These are phyloP conservation scores for Madurella mycetomatis DNA, from an alignment of 2,329 filamentous ascomycete species.

Conservation along the genomic window DNA sequence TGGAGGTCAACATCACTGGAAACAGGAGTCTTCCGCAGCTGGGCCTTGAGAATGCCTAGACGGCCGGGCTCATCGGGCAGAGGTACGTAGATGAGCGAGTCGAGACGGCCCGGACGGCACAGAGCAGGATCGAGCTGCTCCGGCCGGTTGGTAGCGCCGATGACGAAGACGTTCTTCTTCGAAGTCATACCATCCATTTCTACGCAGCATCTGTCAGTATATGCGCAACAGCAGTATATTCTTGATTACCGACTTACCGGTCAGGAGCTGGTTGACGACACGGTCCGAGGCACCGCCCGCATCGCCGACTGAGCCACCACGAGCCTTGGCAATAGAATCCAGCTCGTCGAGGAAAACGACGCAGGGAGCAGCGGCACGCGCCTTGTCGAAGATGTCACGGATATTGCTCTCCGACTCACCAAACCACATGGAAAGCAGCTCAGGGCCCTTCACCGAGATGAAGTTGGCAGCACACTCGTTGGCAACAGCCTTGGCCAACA, in stretches of 20 bases:
- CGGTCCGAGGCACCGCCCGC: slow-evolving; percentile 97
- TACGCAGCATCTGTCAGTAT: slow-evolving; percentile 19
- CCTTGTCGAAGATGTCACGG: slow-evolving; percentile 99
- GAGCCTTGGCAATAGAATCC: slow-evolving; percentile 98
- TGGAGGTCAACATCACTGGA: slow-evolving; percentile 79
- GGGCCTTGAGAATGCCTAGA: slow-evolving; percentile 84
- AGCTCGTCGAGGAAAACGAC: slow-evolving; percentile 98
- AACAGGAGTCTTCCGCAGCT: slow-evolving; percentile 97
- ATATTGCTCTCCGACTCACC: slow-evolving; percentile 99
- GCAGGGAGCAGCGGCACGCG: slow-evolving; percentile 93
- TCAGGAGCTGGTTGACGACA: slow-evolving; percentile 99
- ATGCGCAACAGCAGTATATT: neutral
- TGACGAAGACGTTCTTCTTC: slow-evolving; percentile 99
- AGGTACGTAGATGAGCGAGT: slow-evolving; percentile 97
- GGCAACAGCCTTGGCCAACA: slow-evolving; percentile 98
- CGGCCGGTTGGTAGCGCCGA: slow-evolving; percentile 96
- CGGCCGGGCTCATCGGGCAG: slow-evolving; percentile 89
- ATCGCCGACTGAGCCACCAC: slow-evolving; percentile 93
- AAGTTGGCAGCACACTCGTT: slow-evolving; percentile 99
- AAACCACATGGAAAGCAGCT: slow-evolving; percentile 99
- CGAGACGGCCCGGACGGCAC: slow-evolving; percentile 96
- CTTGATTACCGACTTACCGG: slow-evolving; percentile 56
- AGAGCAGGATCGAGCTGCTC: slow-evolving; percentile 98
- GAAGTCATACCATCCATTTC: slow-evolving; percentile 99
- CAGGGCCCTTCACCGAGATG: slow-evolving; percentile 98